Evolutionary conservation across 2,329 filamentous ascomycete species (phyloP).

Genomic region (Uncinocarpus reesii): DNA sequence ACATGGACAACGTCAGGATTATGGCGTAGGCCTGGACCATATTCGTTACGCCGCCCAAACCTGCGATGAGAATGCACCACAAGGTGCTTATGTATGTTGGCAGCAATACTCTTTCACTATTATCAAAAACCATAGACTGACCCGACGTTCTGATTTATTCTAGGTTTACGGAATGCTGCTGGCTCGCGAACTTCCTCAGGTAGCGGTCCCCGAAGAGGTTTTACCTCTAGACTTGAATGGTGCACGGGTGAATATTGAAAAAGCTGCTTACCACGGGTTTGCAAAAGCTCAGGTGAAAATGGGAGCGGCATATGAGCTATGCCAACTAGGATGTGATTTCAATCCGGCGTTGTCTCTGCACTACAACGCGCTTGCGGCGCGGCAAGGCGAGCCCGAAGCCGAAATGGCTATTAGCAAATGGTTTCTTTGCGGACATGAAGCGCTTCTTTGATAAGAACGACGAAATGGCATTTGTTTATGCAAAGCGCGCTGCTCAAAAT

Average conservation of each 20-base stretch:
- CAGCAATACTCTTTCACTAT: slow-evolving; percentile 1
- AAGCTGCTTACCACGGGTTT: slow-evolving; percentile 90
- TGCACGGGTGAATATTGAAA: slow-evolving; percentile 83
- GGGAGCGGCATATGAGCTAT: slow-evolving; percentile 90
- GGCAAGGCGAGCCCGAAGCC: slow-evolving; percentile 85
- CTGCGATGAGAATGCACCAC: slow-evolving; percentile 91
- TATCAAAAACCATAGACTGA: background rate
- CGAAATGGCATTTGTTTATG: slow-evolving; percentile 82
- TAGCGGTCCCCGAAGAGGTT: slow-evolving; percentile 62
- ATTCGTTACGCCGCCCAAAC: slow-evolving; percentile 74
- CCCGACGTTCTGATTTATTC: background rate
- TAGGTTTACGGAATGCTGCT: slow-evolving; percentile 85
- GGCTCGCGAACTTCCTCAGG: slow-evolving; percentile 80
- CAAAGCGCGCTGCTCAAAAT: slow-evolving; percentile 69
- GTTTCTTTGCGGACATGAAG: slow-evolving; percentile 93
- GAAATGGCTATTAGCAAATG: slow-evolving; percentile 96
- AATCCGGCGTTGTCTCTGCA: slow-evolving; percentile 85
- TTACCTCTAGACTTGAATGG: slow-evolving; percentile 61
- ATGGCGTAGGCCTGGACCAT: slow-evolving; percentile 63
- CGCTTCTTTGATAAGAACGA: slow-evolving; percentile 92
- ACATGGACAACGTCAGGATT: slow-evolving; percentile 80
- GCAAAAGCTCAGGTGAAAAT: slow-evolving; percentile 95
- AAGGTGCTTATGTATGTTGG: slow-evolving; percentile 65
- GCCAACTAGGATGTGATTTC: slow-evolving; percentile 87
- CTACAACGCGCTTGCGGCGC: slow-evolving; percentile 86